phyloP scores from a whole-genome alignment of 371 early-diverging fungal genomes.

The Rhizomucor pusillus region DNA sequence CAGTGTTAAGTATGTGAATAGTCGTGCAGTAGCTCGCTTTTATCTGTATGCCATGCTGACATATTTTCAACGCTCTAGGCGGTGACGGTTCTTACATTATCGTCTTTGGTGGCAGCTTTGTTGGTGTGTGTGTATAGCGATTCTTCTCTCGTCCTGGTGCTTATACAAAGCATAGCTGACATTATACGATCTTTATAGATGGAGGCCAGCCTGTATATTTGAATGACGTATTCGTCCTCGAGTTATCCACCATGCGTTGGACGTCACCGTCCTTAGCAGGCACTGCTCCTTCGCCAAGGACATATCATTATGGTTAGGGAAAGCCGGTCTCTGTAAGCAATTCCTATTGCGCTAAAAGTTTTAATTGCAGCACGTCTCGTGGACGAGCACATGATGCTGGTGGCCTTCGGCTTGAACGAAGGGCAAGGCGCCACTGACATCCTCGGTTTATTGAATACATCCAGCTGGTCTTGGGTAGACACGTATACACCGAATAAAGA shows the following conservation, averaged over 20 bases:
- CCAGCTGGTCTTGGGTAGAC: constrained; percentile 29
- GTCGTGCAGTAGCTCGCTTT: neutral
- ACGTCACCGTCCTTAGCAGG: constrained; percentile 33
- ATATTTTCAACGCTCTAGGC: constrained; percentile 16
- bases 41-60: neutral
- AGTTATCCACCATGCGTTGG: constrained; percentile 35
- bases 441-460: constrained; percentile 22
- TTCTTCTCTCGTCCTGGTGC: no score
- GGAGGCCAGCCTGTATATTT: constrained; percentile 17
- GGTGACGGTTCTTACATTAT: constrained; percentile 20
- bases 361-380: constrained; percentile 21
- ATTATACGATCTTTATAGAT: neutral
- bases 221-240: constrained; percentile 39
- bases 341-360: constrained; percentile 19
- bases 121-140: constrained; percentile 4
- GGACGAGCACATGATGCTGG: constrained; percentile 21
- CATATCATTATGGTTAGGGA: constrained; percentile 35
- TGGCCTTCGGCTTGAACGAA: constrained; percentile 24
- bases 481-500: constrained; percentile 24
- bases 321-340: constrained; percentile 8
- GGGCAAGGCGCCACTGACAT: constrained; percentile 20
- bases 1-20: constrained; percentile 28
- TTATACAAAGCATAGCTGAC: no score
- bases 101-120: constrained; percentile 37
- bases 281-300: constrained; percentile 36